phyloP scores from a whole-genome alignment of 768 basidiomycete genomes.

The Tremella mesenterica region DNA sequence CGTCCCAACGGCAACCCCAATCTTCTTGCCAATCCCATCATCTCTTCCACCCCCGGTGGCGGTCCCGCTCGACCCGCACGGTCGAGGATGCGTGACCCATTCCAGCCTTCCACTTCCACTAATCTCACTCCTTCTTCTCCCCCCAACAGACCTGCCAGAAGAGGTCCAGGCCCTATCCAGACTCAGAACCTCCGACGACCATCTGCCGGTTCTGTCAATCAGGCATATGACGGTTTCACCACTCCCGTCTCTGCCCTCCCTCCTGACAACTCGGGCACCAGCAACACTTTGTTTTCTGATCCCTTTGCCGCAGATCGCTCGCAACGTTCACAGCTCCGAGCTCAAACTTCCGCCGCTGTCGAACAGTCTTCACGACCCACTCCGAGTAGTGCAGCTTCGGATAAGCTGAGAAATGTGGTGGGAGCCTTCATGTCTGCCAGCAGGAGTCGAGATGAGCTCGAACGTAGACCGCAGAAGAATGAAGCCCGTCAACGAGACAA shows the following conservation, averaged over 20 bases:
- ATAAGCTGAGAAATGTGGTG: constrained; percentile 37
- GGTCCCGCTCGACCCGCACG: constrained; percentile 31
- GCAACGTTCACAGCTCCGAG: constrained; percentile 29
- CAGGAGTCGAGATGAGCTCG: constrained; percentile 5
- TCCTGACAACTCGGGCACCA: constrained; percentile 9
- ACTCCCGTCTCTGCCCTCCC: constrained; percentile 20
- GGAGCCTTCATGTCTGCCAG: constrained; percentile 37
- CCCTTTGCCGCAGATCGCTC: constrained; percentile 36
- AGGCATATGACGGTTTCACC: constrained; percentile 3
- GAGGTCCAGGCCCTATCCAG: constrained; percentile 12
- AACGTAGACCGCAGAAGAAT: constrained; percentile 15
- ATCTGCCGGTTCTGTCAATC: constrained; percentile 7
- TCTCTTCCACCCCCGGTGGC: constrained; percentile 7
- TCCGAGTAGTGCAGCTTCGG: constrained; percentile 14
- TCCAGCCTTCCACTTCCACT: neutral
- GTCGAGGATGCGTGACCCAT: constrained; percentile 24
- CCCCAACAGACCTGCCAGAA: constrained; percentile 3
- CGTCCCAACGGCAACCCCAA: neutral
- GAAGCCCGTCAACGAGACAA: constrained; percentile 13
- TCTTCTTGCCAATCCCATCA: constrained; percentile 3
- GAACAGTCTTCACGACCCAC: constrained; percentile 15
- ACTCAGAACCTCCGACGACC: constrained; percentile 21
- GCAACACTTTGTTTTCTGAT: constrained; percentile 22
- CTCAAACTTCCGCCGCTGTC: constrained; percentile 20
- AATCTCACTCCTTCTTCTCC: constrained; percentile 2